These are phyloP conservation scores for Aristolochia fimbriata DNA, from an alignment of 164 flowering plant species.

Conservation along the genomic window DNA sequence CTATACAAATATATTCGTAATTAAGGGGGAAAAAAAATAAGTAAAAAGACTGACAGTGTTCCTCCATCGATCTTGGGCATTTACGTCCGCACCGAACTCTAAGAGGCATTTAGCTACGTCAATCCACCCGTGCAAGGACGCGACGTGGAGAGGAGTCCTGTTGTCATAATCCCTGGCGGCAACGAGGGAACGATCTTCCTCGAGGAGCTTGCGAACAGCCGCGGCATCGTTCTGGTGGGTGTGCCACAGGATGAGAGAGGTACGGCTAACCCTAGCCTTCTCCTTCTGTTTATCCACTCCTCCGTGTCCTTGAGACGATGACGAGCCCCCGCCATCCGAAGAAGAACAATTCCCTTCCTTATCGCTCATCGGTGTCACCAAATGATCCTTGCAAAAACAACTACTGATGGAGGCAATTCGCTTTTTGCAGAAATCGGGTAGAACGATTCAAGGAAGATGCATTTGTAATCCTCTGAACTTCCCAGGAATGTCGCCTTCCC, in stretches of 20 bases:
- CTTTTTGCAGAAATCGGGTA: no score
- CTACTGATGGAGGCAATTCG: no score
- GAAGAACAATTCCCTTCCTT: no score
- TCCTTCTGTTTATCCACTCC: constrained; percentile 56
- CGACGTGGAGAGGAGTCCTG: constrained; percentile 92
- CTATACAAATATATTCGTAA: not conserved
- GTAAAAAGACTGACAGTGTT: constrained; percentile 46
- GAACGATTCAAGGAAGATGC: no score
- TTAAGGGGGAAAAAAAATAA: not conserved
- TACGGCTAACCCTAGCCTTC: constrained; percentile 78
- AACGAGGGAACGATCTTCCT: constrained; percentile 76
- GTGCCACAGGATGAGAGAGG: constrained; percentile 90
- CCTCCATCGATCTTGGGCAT: constrained; percentile 98
- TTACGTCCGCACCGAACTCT: constrained; percentile 83
- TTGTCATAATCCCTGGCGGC: constrained; percentile 80
- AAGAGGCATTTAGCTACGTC: constrained; percentile 82
- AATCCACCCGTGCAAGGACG: constrained; percentile 91
- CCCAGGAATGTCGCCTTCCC: no score
- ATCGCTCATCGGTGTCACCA: no score
- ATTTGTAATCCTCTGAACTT: no score
- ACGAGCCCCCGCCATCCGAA: not conserved
- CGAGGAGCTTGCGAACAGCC: constrained; percentile 78
- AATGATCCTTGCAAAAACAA: no score
- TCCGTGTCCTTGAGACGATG: constrained; percentile 3
- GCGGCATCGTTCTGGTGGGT: constrained; percentile 89